Base-by-base conservation (phyloP, 2,329 filamentous ascomycete species). In the Macrophomina pseudophaseolina region DNA sequence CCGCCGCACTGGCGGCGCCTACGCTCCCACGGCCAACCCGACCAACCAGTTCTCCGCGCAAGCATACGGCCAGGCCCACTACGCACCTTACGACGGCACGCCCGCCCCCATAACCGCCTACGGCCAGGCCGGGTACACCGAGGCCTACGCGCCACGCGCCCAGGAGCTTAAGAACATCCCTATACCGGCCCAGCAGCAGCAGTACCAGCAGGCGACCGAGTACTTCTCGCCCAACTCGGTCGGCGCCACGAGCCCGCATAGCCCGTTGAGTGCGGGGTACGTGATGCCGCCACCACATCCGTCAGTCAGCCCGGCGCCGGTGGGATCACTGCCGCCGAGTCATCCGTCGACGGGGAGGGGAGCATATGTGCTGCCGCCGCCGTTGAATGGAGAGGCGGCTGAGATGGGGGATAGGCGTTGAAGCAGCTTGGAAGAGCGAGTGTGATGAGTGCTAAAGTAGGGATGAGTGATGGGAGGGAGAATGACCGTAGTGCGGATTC, bases 1-100 rank as follows among this genome's bases (percentile, higher is more conserved):
- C 28, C 42, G 52, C 40, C 30, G 52, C 38, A 56, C 18, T 14
- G 28, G 38, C 14, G 40, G 28, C 56, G 12, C 28, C 40, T 63
- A 51, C 35, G 59, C 59, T 18, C 59, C 59, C 7, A 16, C 59
- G 8, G 18, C 46, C 44, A 63, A 63, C 60, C 46, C 60, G n/a
- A 9, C 28, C 38, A 54, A 53, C 44, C 23, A 38, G 9, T 23
- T 64, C n/a, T 53, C 48, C 11, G 33, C 46, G 12, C 58, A 62
- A 30, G 58, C 48, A n/a, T 53, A 64, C 38, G 63, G 51, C 2
- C 60, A 65, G 42, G 33, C 63, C 11, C 12, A 14, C 51, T 35
- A 51, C 40, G 33, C 8, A 30, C 7, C 7, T 12, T 8, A 12
- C 35, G 6, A 38, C 4, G 35, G 35, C 35, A 38, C 6, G 23